Evolutionary conservation across 2,329 filamentous ascomycete species (phyloP).

Genomic region (Alternaria panax): DNA sequence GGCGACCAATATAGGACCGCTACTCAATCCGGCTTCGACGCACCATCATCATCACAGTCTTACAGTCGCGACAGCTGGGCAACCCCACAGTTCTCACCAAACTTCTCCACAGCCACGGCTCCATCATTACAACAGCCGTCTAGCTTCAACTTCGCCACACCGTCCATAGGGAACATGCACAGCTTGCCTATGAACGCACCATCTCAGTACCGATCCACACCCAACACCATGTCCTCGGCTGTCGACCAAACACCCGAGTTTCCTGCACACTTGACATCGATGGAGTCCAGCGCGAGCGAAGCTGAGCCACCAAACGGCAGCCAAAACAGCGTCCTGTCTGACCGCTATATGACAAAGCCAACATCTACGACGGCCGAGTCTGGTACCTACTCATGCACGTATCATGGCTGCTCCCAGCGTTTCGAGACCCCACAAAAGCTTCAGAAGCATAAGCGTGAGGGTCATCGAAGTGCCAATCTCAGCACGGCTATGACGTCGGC

Average conservation of each 20-base stretch:
- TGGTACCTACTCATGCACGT: conserved; percentile 95
- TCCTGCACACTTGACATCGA: conserved; percentile 65
- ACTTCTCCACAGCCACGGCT: conserved; percentile 42
- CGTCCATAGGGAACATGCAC: conserved; percentile 48
- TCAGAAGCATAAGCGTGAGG: conserved; percentile 95
- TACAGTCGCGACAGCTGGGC: conserved; percentile 47
- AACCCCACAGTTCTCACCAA: conserved; percentile 45
- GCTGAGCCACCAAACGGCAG: conserved; percentile 53
- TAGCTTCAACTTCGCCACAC: conserved; percentile 57
- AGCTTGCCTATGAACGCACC: conserved; percentile 42
- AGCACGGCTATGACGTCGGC: conserved; percentile 60
- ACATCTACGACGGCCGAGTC: conserved; percentile 73
- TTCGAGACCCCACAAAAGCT: conserved; percentile 88
- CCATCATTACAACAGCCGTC: conserved; percentile 43
- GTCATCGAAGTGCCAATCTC: conserved; percentile 68
- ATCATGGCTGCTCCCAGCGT: conserved; percentile 85
- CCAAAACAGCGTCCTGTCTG: conserved; percentile 45
- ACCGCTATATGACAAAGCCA: conserved; percentile 60
- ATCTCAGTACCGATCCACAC: conserved; percentile 45
- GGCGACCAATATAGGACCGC: conserved; percentile 50
- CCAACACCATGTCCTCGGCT: conserved; percentile 38
- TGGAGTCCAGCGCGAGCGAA: conserved; percentile 68
- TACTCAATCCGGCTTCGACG: conserved; percentile 48
- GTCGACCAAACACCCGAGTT: conserved; percentile 63
- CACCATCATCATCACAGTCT: conserved; percentile 44